phyloP scores from a whole-genome alignment of 257 asterid genomes.

The Echites panduratus region DNA sequence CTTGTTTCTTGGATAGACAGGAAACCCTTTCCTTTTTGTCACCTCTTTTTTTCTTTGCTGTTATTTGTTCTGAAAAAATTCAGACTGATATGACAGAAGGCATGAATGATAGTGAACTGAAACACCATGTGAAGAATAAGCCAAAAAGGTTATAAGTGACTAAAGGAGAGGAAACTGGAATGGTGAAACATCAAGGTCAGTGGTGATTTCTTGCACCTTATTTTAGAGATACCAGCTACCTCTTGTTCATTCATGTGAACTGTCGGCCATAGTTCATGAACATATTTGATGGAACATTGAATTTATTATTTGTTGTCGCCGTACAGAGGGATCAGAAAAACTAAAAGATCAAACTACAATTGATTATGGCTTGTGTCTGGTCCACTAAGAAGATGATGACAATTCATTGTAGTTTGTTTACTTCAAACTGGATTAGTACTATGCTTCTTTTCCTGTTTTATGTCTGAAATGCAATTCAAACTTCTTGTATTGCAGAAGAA shows the following conservation, averaged over 20 bases:
- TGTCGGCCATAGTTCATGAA: neutral
- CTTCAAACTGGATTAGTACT: neutral
- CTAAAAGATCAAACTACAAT: neutral
- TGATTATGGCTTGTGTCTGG: constrained; percentile 17
- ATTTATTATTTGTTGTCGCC: constrained; percentile 7
- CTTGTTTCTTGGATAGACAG: neutral
- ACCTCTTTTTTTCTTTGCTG: neutral
- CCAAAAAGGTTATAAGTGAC: constrained; percentile 10
- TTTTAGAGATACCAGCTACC: constrained; percentile 1
- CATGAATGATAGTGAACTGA: constrained; percentile 19
- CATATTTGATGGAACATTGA: neutral
- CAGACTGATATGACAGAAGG: constrained; percentile 21
- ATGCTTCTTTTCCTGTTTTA: neutral
- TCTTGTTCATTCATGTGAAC: neutral
- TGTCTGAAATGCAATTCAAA: neutral
- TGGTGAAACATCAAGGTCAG: constrained; percentile 6
- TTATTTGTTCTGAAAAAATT: neutral
- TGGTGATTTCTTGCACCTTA: constrained; percentile 3
- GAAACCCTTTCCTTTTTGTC: neutral
- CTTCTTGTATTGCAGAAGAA: neutral
- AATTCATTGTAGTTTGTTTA: neutral
- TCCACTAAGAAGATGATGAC: constrained; percentile 15
- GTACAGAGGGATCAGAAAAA: constrained; percentile 11
- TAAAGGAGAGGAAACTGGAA: constrained; percentile 11
- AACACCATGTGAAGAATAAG: constrained; percentile 14